Evolutionary conservation across 2,329 filamentous ascomycete genomes (phyloP).

Genomic region (Arthrobotrys pseudoclavata): DNA sequence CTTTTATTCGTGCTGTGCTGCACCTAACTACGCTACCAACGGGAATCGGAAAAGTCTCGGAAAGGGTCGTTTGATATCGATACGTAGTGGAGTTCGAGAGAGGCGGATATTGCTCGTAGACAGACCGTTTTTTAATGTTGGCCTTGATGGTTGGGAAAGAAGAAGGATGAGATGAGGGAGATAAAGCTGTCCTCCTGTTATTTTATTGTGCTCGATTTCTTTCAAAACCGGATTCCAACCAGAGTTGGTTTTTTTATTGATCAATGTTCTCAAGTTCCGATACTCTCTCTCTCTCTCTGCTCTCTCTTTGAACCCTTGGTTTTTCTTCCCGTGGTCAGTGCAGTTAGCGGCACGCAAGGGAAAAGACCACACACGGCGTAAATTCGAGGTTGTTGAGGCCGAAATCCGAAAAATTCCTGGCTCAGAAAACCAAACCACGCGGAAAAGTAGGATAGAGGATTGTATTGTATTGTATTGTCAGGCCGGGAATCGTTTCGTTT

Average conservation of each 20-base stretch:
- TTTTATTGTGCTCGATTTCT: constrained; percentile 42
- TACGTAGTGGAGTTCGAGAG: too few relatives aligned
- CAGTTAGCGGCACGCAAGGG: constrained; percentile 53
- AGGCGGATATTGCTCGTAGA: not conserved
- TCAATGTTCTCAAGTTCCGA: constrained; percentile 13
- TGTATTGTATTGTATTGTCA: not conserved
- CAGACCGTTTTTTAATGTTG: too few relatives aligned
- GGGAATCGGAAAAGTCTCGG: not conserved
- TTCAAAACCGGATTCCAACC: constrained; percentile 18
- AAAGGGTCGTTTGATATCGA: not conserved
- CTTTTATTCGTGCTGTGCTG: not conserved
- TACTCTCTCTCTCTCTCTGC: not conserved
- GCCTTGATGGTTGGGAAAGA: not conserved
- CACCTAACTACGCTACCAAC: not conserved
- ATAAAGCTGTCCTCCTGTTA: not conserved
- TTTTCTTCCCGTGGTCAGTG: constrained; percentile 8
- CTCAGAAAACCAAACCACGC: not conserved
- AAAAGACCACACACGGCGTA: constrained; percentile 16
- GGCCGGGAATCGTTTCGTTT: not conserved
- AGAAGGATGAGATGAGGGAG: not conserved
- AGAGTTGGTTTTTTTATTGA: constrained; percentile 8
- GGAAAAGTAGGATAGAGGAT: not conserved
- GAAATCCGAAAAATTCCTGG: constrained; percentile 22
- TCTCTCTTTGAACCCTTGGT: not conserved
- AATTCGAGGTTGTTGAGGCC: constrained; percentile 48